Percentiles rank a stretch among this genome's conserved stretches.
Evolutionary conservation across 108 stramenopile genomes (phyloP).

Genomic region (Nitzschia palea): DNA sequence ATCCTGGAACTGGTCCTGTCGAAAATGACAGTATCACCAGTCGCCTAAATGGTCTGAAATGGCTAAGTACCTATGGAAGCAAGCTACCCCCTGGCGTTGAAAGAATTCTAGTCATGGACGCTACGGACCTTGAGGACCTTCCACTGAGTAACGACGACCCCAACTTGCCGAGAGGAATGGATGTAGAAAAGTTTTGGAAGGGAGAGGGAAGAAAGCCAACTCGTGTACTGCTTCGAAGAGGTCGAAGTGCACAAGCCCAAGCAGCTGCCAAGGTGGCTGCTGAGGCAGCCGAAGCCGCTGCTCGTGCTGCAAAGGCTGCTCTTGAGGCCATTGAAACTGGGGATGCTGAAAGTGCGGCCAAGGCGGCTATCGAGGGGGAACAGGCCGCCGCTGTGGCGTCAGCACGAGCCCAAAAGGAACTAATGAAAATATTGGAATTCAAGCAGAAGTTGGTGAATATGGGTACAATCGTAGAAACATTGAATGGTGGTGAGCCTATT

Average conservation of each 20-base stretch:
- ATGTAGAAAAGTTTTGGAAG: conserved; percentile 79
- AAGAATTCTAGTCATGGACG: conserved; percentile 85
- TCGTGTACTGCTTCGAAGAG: conserved; percentile 71
- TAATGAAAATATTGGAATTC: conserved; percentile 58
- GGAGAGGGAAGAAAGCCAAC: conserved; percentile 68
- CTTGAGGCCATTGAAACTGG: conserved; percentile 75
- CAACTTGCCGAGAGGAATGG: conserved; percentile 60
- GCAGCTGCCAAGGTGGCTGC: conserved; percentile 77
- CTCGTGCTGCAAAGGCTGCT: conserved; percentile 55
- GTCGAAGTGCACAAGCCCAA: conserved; percentile 70
- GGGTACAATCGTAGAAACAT: conserved; percentile 71
- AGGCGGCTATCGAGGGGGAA: conserved; percentile 74
- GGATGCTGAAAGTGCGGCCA: conserved; percentile 76
- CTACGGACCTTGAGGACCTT: conserved; percentile 76
- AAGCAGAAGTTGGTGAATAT: conserved; percentile 52
- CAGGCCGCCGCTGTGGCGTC: conserved; percentile 64
- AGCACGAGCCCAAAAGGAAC: conserved; percentile 66
- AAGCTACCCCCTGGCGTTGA: conserved; percentile 74
- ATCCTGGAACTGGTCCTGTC: conserved; percentile 62
- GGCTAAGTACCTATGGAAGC: conserved; percentile 76
- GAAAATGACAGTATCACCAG: conserved; percentile 53
- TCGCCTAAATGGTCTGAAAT: conserved; percentile 74
- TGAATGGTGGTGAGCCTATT: conserved; percentile 72
- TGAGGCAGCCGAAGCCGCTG: conserved; percentile 42
- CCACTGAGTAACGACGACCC: conserved; percentile 70